Evolutionary conservation across 768 basidiomycete genomes (phyloP), one percentile per base, ranked within the genome.

Genomic region (Rhizopogon sp.): DNA sequence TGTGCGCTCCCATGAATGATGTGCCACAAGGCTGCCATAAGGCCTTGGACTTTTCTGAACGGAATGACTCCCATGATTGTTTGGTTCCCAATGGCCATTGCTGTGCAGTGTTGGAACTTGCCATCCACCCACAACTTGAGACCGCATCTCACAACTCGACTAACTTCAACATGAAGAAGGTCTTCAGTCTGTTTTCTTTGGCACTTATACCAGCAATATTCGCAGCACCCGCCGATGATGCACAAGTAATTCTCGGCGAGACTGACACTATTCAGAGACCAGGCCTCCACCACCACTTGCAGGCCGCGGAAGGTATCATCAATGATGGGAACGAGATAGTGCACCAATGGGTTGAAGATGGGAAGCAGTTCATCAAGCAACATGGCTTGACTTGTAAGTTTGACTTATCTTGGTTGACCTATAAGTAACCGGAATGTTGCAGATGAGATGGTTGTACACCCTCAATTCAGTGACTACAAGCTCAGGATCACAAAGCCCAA

Each of bases 341-440:
- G 54, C 74, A 86, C 72, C 77, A 79, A 59, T 90, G 86, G 87
- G 63, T 72, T 29, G 77, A 85, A 52, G 70, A 80, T 22, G 87
- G 85, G 17, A 80, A 75, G 66, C 74, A 86, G 61, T 90, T 80
- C 62, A 76, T 90, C 54, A 80, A 83, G 66, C 80, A 90, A 72
- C 78, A 88, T 49, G 84, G 79, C n/a, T 61, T 91, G 33, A 71
- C 80, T 42, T 92, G 90, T 92, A 62, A 70, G 87, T 76, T 7
- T 10, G 22, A 7, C 6, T 20, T 9, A n/a, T 22, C 35, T 7
- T 28, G 17, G 29, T 43, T 8, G 6, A 14, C 31, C 22, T 41
- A 14, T 46, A 41, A 47, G 14, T n/a, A 20, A 37, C 11, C 11
- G 35, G 11, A 52, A 6, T 25, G 25, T 40, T 8, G 16, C 9